Percentiles rank a stretch among this genome's conserved stretches.
phyloP scores from a whole-genome alignment of 805 yeast genomes.

The Saccharomyces kudriavzevii region DNA sequence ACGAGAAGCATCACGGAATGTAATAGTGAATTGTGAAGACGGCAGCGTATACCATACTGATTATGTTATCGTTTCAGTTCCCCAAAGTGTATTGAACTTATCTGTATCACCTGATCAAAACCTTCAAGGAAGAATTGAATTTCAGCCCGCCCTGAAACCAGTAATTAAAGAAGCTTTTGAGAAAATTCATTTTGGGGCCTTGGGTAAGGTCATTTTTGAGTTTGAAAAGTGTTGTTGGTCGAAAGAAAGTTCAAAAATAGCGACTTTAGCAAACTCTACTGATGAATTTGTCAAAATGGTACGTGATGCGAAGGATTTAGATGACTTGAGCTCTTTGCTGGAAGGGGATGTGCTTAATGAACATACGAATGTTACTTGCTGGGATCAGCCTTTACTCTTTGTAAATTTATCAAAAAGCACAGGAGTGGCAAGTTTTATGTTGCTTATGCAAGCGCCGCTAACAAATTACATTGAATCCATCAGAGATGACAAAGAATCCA shows the following conservation, averaged over 20 bases:
- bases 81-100: slow-evolving; percentile 59
- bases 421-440: slow-evolving; percentile 46
- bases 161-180: slow-evolving; percentile 37
- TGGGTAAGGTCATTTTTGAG: slow-evolving; percentile 69
- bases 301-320: slow-evolving; percentile 14
- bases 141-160: slow-evolving; percentile 50
- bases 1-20: slow-evolving; percentile 18
- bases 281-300: slow-evolving; percentile 12
- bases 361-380: slow-evolving; percentile 27
- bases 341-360: slow-evolving; percentile 1
- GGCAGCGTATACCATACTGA: slow-evolving; percentile 36
- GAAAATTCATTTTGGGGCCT: slow-evolving; percentile 50
- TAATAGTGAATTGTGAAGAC: slow-evolving; percentile 30
- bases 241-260: slow-evolving; percentile 41
- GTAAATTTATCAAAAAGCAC: slow-evolving; percentile 49
- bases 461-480: slow-evolving; percentile 51
- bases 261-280: slow-evolving; percentile 34
- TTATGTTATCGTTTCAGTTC: slow-evolving; percentile 64
- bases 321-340: slow-evolving; percentile 9
- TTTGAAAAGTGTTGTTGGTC: slow-evolving; percentile 59
- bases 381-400: slow-evolving; percentile 55
- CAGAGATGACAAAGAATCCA: slow-evolving; percentile 41
- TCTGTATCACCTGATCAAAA: slow-evolving; percentile 12
- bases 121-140: slow-evolving; percentile 40
- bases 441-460: slow-evolving; percentile 63